A percentile compares a stretch with the other conserved stretches of the same genome.
Evolutionary conservation across 768 basidiomycete species (phyloP).

Genomic region (Tricholoma flavovirens): DNA sequence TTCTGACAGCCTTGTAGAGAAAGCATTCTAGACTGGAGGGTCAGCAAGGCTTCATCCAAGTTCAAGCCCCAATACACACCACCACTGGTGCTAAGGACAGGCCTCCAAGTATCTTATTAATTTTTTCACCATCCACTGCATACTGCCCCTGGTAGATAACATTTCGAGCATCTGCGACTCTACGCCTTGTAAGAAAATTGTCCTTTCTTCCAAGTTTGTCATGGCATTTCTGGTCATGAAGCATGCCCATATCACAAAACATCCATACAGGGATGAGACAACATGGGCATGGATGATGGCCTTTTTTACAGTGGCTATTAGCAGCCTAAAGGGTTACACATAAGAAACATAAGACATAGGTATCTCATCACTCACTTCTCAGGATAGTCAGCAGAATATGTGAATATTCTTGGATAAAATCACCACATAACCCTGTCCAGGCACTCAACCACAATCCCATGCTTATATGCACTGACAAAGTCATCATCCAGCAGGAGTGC

Average conservation of each 20-base stretch:
- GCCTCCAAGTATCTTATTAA: constrained; percentile 19
- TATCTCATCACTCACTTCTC: constrained; percentile 17
- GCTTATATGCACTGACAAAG: constrained; percentile 17
- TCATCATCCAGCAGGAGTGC: constrained; percentile 15
- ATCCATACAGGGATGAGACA: constrained; percentile 19
- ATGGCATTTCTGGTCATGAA: not conserved
- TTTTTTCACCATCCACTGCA: constrained; percentile 17
- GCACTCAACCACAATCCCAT: constrained; percentile 19
- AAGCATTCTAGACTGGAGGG: not conserved
- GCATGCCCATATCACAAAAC: not conserved
- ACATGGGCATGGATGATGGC: constrained; percentile 28
- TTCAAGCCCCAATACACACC: not conserved
- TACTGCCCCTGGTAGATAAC: constrained; percentile 23
- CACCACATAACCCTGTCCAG: constrained; percentile 15
- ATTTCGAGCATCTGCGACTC: constrained; percentile 15
- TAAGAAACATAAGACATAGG: not conserved
- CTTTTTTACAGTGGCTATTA: constrained; percentile 22
- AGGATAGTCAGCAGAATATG: constrained; percentile 26
- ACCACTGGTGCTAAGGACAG: constrained; percentile 11
- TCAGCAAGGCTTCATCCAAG: not conserved
- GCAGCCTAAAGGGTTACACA: constrained; percentile 9
- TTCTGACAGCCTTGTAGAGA: not conserved
- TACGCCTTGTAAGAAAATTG: not conserved
- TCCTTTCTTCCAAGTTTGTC: constrained; percentile 5
- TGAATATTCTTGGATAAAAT: constrained; percentile 22